Percentiles rank a stretch among this genome's conserved stretches.
Evolutionary conservation across 2,329 filamentous ascomycete genomes (phyloP).

Genomic region (Fusarium humuli): DNA sequence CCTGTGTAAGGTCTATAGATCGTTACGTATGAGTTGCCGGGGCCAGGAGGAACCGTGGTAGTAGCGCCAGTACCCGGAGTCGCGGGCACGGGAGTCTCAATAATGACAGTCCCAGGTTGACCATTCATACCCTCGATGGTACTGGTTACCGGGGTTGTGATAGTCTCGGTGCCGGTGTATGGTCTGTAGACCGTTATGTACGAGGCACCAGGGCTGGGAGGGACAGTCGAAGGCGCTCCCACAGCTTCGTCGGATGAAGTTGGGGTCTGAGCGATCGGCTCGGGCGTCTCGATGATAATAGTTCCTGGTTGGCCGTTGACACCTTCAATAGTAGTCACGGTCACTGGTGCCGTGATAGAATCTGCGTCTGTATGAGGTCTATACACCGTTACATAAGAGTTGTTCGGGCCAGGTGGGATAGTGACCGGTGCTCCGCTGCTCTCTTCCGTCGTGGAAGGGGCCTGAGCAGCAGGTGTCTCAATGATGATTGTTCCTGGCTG

Average conservation of each 20-base stretch:
- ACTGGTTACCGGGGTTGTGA: background rate
- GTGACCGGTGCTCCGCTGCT: constrained; percentile 4
- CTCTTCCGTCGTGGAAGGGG: background rate
- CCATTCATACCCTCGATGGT: background rate
- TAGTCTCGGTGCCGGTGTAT: background rate
- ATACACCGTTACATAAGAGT: constrained; percentile 22
- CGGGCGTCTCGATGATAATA: constrained; percentile 24
- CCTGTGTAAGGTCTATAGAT: background rate
- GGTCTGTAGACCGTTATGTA: constrained; percentile 1
- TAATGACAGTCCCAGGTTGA: background rate
- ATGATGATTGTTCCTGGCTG: constrained; percentile 24
- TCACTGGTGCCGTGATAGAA: constrained; percentile 15
- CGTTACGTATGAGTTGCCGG: background rate
- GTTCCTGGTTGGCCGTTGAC: constrained; percentile 14
- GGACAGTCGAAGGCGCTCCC: background rate
- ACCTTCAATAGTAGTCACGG: constrained; percentile 16
- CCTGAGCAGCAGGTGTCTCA: constrained; percentile 13
- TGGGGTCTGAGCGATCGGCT: background rate
- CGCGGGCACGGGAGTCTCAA: background rate
- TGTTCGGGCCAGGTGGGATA: constrained; percentile 8
- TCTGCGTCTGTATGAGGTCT: constrained; percentile 9
- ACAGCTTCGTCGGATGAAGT: background rate
- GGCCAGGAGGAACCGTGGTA: background rate
- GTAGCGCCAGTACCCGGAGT: too few species aligned
- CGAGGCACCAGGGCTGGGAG: background rate